Base-by-base conservation (phyloP, 2,329 filamentous ascomycete species). In the Trichophyton simii region DNA sequence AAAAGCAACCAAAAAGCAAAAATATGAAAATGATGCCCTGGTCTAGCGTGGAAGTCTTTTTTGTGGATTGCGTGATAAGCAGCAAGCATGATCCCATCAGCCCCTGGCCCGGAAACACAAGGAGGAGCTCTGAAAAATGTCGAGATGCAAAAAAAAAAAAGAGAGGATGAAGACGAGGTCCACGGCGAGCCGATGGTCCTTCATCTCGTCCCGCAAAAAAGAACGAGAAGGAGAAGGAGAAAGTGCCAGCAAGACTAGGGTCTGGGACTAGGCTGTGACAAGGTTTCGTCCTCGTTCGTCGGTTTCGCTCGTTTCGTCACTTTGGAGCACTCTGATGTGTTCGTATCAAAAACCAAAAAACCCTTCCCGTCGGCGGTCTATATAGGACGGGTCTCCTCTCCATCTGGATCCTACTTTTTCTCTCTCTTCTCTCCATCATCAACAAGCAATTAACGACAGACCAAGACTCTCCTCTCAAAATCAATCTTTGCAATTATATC, bases 41-140 rank as follows among this genome's bases (percentile, higher is more conserved):
- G 50, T 31, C 50, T 54, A 54, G 50, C 22, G 50, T 25, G 6
- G 11, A 52, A 54, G 50, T 18, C 50, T 54, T 15, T 54, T 31
- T 31, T 54, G 50, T 54, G 50, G 50, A 75, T 75, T 71, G 73
- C 73, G 73, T 75, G 73, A 72, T 75, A 72, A 69, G 63, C 65
- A 60, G 59, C 59, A 62, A 59, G 57, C 66, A 69, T 72, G 66
- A 71, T 65, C 63, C 66, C 66, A 72, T 69, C 65, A 41, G 42
- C 42, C 57, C 57, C 57, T 48, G 50, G 13, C 50, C 50, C 50
- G 50, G 50, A 54, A 54, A 54, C 22, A 20, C 50, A 54, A 54
- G 50, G 50, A 54, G 44, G 11, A 48, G 20, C n/a, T 48, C 20
- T 20, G 9, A 20, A 22, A 11, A 54, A 34, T 31, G 28, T 31